Conservation (phyloP, 2,329 filamentous ascomycete genomes). For the Fusarium newnesense region DNA sequence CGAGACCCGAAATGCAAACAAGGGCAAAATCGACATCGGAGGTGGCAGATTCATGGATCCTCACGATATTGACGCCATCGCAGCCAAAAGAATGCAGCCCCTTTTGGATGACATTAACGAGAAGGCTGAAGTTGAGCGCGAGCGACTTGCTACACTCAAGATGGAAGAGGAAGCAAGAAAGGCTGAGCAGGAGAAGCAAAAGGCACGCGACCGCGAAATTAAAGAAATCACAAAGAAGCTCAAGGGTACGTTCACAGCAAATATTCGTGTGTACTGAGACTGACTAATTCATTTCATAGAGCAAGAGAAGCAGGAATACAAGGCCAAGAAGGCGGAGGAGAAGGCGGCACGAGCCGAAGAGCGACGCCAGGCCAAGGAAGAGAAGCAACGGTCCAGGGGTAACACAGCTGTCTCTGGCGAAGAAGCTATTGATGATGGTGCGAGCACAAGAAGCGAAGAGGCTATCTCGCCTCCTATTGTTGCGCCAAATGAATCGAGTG, state of each 20-base stretch:
- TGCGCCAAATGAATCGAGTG: conserved; percentile 3
- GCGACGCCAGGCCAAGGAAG: conserved; percentile 60
- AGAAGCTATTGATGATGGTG: conserved; percentile 20
- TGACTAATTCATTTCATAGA: conserved; percentile 46
- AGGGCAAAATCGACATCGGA: conserved; percentile 74
- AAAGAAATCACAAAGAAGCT: conserved; percentile 64
- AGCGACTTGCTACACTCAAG: conserved; percentile 72
- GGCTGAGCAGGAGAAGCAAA: conserved; percentile 61
- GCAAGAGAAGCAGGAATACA: conserved; percentile 57
- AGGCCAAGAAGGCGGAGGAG: conserved; percentile 47
- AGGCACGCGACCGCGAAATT: conserved; percentile 62
- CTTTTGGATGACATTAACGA: conserved; percentile 86
- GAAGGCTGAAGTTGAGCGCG: conserved; percentile 77
- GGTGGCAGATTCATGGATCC: conserved; percentile 83
- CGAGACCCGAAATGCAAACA: conserved; percentile 65
- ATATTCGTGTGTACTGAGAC: conserved; percentile 41
- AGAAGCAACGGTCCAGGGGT: conserved; percentile 60
- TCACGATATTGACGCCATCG: conserved; percentile 81
- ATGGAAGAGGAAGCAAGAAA: conserved; percentile 68
- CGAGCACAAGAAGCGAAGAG: conserved; percentile 23
- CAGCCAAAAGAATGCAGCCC: conserved; percentile 80
- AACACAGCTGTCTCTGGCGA: conserved; percentile 30
- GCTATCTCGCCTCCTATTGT: not conserved
- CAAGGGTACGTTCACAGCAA: conserved; percentile 62
- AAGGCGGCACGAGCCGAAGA: conserved; percentile 62